Evolutionary conservation across 768 basidiomycete genomes (phyloP).

Genomic region (Clathrus columnatus): DNA sequence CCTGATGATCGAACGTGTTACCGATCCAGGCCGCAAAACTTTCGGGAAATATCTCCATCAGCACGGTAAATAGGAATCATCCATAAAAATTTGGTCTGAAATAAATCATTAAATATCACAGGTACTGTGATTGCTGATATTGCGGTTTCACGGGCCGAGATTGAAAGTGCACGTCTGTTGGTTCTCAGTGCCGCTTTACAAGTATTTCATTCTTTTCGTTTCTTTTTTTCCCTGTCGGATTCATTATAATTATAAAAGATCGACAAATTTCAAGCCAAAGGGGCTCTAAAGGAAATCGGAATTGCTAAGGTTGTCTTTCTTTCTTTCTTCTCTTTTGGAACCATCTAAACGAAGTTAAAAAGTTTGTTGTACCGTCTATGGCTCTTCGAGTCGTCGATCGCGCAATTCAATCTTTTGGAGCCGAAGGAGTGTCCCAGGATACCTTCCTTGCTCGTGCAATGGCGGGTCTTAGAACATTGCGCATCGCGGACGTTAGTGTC

Average conservation of each 20-base stretch:
- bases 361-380: slow-evolving; percentile 94
- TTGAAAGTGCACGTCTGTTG: slow-evolving; percentile 78
- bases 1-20: slow-evolving; percentile 81
- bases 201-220: slow-evolving; percentile 26
- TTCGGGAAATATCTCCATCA: slow-evolving; percentile 90
- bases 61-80: slow-evolving; percentile 63
- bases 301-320: slow-evolving; percentile 70
- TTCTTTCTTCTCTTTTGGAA: not conserved
- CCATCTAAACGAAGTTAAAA: not conserved
- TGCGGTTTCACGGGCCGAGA: slow-evolving; percentile 86
- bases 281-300: slow-evolving; percentile 94
- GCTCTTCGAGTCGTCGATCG: slow-evolving; percentile 84
- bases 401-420: slow-evolving; percentile 93
- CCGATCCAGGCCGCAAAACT: slow-evolving; percentile 85
- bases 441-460: slow-evolving; percentile 69
- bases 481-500: slow-evolving; percentile 70
- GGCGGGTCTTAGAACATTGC: slow-evolving; percentile 77
- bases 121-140: slow-evolving; percentile 87
- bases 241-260: slow-evolving; percentile 41
- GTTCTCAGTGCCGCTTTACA: slow-evolving; percentile 89
- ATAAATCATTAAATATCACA: slow-evolving; percentile 23
- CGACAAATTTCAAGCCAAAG: slow-evolving; percentile 85
- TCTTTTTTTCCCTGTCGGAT: not conserved
- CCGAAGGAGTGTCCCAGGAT: slow-evolving; percentile 93
- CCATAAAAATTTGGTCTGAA: too few species aligned